These are phyloP conservation scores for Penicillium verrucosum DNA, from an alignment of 2,329 filamentous ascomycete species.

Conservation along the genomic window DNA sequence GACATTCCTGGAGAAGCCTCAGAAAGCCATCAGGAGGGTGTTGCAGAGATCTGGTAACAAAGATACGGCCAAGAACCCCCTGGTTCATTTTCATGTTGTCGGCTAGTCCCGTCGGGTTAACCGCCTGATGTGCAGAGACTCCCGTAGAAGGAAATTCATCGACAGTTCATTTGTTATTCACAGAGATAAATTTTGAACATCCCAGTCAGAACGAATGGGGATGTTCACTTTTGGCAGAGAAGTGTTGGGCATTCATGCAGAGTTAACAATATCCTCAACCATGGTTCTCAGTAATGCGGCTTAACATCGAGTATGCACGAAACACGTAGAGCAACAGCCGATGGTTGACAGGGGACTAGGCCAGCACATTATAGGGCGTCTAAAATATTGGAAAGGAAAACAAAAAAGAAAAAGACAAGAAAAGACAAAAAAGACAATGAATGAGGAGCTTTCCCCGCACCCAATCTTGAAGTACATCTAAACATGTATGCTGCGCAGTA, in stretches of 20 bases:
- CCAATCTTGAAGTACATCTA: slow-evolving; percentile 2
- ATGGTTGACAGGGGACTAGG: slow-evolving; percentile 8
- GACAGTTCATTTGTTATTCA: not conserved
- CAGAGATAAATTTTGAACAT: not conserved
- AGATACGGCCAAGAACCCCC: slow-evolving; percentile 8
- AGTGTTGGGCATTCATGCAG: slow-evolving; percentile 44
- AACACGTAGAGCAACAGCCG: slow-evolving; percentile 13
- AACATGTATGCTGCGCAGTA: slow-evolving; percentile 2
- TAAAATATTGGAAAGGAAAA: not conserved
- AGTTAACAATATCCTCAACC: slow-evolving; percentile 25
- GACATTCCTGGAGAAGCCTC: not conserved
- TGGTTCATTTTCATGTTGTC: not conserved
- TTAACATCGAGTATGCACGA: slow-evolving; percentile 17
- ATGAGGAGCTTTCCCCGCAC: slow-evolving; percentile 1
- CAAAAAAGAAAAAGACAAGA: too few species aligned
- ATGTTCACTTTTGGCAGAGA: slow-evolving; percentile 30
- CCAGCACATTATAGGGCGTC: slow-evolving; percentile 3
- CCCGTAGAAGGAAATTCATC: slow-evolving; percentile 3
- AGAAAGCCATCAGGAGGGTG: not conserved
- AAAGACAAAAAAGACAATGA: not conserved
- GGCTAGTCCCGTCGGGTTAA: slow-evolving; percentile 8
- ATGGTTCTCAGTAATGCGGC: slow-evolving; percentile 23
- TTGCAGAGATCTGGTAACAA: slow-evolving; percentile 8
- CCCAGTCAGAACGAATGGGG: slow-evolving; percentile 3
- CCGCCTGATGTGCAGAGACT: slow-evolving; percentile 4